Base-by-base conservation (phyloP, 352 stramenopile species). In the Phytophthora citrophthora region DNA sequence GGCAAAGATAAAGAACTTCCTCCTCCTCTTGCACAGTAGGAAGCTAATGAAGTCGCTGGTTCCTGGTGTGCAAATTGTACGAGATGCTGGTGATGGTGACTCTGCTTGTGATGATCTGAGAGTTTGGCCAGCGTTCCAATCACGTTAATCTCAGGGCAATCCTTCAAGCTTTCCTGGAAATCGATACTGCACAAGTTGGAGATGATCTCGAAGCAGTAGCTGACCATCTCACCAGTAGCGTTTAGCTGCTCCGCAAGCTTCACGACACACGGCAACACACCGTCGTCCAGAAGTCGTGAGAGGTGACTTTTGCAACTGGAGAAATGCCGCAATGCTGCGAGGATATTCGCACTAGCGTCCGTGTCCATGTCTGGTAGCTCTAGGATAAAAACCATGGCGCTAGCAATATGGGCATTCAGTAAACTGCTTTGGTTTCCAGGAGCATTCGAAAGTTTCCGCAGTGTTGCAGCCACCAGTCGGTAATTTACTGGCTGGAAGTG, bases 171-270 rank as follows among this genome's bases (percentile, higher is more conserved):
- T 9, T 77, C 62, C 20, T 91, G 78, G 61, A 84, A 94, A 58
- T 88, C 65, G 27, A 82, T 57, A 1, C 70, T 74, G 45, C 86
- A 91, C 4, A 92, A 38, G 32, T 90, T 90, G 10, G 86, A 90
- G 27, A 93, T 74, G 16, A 94, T 76, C 54, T 90, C 81, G 52
- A 94, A 94, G 64, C 80, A 92, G 39, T 76, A 71, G n/a, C 16
- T 60, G 1, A 82, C 58, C 9, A 90, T 62, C 31, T 85, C 74
- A 11, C 36, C 20, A 27, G 64, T 67, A 29, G 61, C 43, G 3
- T 51, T 46, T 0, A 54, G 47, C 1, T 55, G 48, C 6, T 91
- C 83, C 26, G 76, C 79, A 23, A 94, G 61, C 11, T 55, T 52
- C 5, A 91, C 72, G 9, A 91, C 65, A 18, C 72, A 79, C 1